Conservation (phyloP, 2,329 filamentous ascomycete species). For the Mycosphaerella sp. region DNA sequence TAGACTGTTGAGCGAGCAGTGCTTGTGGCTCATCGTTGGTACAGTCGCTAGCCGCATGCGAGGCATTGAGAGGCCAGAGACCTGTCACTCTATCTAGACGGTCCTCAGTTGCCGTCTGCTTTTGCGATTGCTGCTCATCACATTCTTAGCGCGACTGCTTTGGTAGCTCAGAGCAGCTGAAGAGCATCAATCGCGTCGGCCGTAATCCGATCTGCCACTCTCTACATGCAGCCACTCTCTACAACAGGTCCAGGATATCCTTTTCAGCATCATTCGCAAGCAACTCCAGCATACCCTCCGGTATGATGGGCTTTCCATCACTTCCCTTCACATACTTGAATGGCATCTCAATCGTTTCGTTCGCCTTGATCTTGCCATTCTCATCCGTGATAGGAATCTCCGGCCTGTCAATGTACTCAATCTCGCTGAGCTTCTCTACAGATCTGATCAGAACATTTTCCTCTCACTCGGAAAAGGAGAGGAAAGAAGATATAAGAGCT, state of each 20-base stretch:
- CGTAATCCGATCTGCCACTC: not conserved
- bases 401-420: conserved; percentile 79
- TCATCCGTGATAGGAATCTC: conserved; percentile 77
- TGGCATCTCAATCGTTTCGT: conserved; percentile 95
- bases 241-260: conserved; percentile 78
- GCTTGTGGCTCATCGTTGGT: too few relatives aligned
- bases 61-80: too few relatives aligned
- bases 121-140: too few relatives aligned
- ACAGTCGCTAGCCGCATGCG: too few relatives aligned
- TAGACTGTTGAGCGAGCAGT: too few relatives aligned
- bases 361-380: conserved; percentile 33
- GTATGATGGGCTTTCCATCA: conserved; percentile 76
- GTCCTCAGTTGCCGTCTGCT: too few relatives aligned
- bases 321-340: conserved; percentile 84
- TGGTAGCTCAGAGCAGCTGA: too few relatives aligned
- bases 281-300: conserved; percentile 89
- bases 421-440: conserved; percentile 66
- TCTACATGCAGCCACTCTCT: not conserved
- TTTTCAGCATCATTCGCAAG: conserved; percentile 94
- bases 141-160: too few relatives aligned
- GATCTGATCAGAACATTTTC: conserved; percentile 2
- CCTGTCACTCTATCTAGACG: too few relatives aligned
- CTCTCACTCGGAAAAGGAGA: not conserved
- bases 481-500: not conserved
- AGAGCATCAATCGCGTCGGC: not conserved